Conservation (phyloP, 139 green algal species). For the Chlamydomonas asymmetrica region DNA sequence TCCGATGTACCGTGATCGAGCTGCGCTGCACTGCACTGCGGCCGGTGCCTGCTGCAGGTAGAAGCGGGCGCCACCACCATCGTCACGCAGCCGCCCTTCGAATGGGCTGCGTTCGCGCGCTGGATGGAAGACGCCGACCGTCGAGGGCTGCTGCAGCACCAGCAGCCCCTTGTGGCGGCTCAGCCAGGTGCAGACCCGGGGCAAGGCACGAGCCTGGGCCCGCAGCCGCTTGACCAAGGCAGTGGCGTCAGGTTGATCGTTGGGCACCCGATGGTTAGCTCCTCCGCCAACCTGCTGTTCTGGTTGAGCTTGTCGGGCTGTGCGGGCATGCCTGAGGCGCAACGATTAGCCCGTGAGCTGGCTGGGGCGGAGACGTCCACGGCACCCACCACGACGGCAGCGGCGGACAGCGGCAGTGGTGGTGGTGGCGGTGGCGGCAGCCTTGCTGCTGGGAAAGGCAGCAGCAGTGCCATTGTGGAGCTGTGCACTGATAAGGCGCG, state of each 20-base stretch:
- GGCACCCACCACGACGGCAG: neutral
- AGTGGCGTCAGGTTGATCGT: constrained; percentile 48
- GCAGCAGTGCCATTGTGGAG: no score
- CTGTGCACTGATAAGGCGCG: no score
- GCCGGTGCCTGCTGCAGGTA: constrained; percentile 48
- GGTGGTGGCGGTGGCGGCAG: constrained; percentile 8
- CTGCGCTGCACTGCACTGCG: no score
- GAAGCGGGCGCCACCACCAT: constrained; percentile 62
- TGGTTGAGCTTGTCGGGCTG: constrained; percentile 63
- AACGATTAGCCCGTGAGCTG: constrained; percentile 30
- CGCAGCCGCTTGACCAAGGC: neutral
- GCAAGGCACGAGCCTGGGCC: no score
- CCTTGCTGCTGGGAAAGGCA: no score
- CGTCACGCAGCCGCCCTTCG: constrained; percentile 76
- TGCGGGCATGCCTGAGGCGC: constrained; percentile 15
- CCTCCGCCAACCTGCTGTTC: constrained; percentile 61
- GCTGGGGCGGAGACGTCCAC: neutral
- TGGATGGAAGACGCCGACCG: constrained; percentile 58
- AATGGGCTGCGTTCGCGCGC: constrained; percentile 46
- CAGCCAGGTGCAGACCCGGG: no score
- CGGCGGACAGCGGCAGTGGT: neutral
- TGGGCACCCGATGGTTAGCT: constrained; percentile 63
- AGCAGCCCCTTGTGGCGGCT: neutral
- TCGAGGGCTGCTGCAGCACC: constrained; percentile 24
- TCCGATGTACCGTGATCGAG: no score